phyloP scores from a whole-genome alignment of 2,329 filamentous ascomycete species.

The Hymenoscyphus albidus region DNA sequence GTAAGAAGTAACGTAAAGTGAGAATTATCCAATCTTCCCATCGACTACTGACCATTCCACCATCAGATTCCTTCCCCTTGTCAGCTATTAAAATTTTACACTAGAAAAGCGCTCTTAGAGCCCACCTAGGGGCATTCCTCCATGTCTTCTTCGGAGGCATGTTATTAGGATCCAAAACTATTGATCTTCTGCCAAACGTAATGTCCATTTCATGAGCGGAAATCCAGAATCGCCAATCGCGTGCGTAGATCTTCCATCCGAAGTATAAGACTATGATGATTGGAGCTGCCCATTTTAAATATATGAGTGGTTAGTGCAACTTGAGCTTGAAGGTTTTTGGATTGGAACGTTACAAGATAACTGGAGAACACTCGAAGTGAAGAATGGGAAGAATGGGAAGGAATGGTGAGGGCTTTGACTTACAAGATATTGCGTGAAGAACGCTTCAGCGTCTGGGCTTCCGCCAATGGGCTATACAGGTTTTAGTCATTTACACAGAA shows the following conservation, averaged over 20 bases:
- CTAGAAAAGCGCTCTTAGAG: slow-evolving; percentile 38
- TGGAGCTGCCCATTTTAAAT: slow-evolving; percentile 42
- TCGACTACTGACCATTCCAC: too few relatives aligned
- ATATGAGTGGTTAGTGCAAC: neutral
- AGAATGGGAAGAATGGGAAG: neutral
- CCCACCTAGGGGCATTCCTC: slow-evolving; percentile 37
- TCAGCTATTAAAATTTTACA: neutral
- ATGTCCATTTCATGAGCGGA: slow-evolving; percentile 22
- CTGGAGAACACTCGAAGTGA: neutral
- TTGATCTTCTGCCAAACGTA: slow-evolving; percentile 15
- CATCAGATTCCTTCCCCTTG: neutral
- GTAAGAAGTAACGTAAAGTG: too few relatives aligned
- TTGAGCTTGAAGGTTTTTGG: too few relatives aligned
- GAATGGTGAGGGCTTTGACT: neutral
- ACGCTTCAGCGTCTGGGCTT: slow-evolving; percentile 38
- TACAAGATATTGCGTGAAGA: neutral
- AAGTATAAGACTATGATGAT: slow-evolving; percentile 55
- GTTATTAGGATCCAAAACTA: slow-evolving; percentile 31
- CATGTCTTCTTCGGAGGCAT: slow-evolving; percentile 35
- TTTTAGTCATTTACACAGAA: neutral
- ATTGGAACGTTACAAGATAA: neutral
- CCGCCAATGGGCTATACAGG: slow-evolving; percentile 44
- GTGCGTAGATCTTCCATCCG: slow-evolving; percentile 56
- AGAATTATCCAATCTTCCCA: too few relatives aligned
- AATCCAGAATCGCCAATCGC: slow-evolving; percentile 35